A percentile compares a stretch with the other conserved stretches of the same genome.
These are phyloP conservation scores for Penicillium sp. DNA, from an alignment of 2,329 filamentous ascomycete species.

Conservation along the genomic window DNA sequence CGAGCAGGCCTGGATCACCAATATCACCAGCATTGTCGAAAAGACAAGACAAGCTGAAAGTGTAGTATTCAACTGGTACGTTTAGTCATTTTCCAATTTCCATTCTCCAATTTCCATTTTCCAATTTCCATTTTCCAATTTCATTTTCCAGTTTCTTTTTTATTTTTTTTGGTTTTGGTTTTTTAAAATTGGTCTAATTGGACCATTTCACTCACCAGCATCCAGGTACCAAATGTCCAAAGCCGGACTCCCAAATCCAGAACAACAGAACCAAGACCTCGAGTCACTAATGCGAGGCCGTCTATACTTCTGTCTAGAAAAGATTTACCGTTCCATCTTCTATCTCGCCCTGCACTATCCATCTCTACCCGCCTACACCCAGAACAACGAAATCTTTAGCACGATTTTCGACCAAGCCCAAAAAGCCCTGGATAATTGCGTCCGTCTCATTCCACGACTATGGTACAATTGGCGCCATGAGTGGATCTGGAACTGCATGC, in stretches of 20 bases:
- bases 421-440: slow-evolving; percentile 20
- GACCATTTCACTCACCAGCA: not conserved
- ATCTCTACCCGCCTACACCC: slow-evolving; percentile 14
- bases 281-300: slow-evolving; percentile 19
- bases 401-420: slow-evolving; percentile 17
- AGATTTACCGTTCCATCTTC: slow-evolving; percentile 22
- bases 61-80: slow-evolving; percentile 22
- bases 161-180: too few relatives aligned
- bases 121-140: too few relatives aligned
- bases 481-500: slow-evolving; percentile 23
- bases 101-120: not conserved
- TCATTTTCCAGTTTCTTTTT: not conserved
- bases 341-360: slow-evolving; percentile 24
- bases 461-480: slow-evolving; percentile 24
- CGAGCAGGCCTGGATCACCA: slow-evolving; percentile 19
- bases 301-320: slow-evolving; percentile 14
- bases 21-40: slow-evolving; percentile 15
- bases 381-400: slow-evolving; percentile 6
- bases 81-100: not conserved
- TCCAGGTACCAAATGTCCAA: slow-evolving; percentile 20
- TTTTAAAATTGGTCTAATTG: not conserved
- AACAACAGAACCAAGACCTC: slow-evolving; percentile 13
- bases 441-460: slow-evolving; percentile 16
- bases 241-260: slow-evolving; percentile 3
- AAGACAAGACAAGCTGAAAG: slow-evolving; percentile 13